Base-by-base conservation (phyloP, 2,329 filamentous ascomycete species). In the Arthrinium puccinioides region DNA sequence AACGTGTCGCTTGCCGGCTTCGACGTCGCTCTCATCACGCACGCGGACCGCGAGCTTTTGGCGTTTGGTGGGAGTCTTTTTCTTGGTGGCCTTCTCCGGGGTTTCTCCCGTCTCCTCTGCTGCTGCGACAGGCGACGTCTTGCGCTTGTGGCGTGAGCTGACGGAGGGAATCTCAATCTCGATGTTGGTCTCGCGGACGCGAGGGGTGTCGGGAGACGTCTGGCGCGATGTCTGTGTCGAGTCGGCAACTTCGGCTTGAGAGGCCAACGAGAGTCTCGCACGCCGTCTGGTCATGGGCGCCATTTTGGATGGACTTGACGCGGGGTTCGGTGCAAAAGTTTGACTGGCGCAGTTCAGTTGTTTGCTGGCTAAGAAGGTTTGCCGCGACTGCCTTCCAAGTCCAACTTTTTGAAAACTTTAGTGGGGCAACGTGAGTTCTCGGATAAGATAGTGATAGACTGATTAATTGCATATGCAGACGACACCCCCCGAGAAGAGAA, bases 201-300 rank as follows among this genome's bases (percentile, higher is more conserved):
- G 11, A 9, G 16, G 20, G 31, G 31, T 11, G 31, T 36, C 33
- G 33, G 33, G 33, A 14, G 33, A 36, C 18, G 33, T 36, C 24
- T 28, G 24, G 11, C 25, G 13, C 13, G 25, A 27, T 6, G 25
- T 27, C 25, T 27, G 25, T 16, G 26, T 24, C 16, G 35, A 37
- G 18, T 32, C 37, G 5, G 28, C 29, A 15, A 31, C 20, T 31
- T 31, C 35, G n/a, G n/a, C n/a, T 21, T 32, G 31, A 9, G 26
- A 6, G 15, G 14, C 28, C 8, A 39, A 28, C 35, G 44, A 15
- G 4, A 33, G 37, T 20, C 42, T 50, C 21, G 48, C 45, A 8
- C 43, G 44, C 38, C 48, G 45, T 41, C 52, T 51, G 15, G 53
- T 56, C 9, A 49, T 19, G 8, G 53, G 48, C 10, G 50, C 45